Evolutionary conservation across 331 rosid genomes (phyloP).

Genomic region (Malus hybrid): DNA sequence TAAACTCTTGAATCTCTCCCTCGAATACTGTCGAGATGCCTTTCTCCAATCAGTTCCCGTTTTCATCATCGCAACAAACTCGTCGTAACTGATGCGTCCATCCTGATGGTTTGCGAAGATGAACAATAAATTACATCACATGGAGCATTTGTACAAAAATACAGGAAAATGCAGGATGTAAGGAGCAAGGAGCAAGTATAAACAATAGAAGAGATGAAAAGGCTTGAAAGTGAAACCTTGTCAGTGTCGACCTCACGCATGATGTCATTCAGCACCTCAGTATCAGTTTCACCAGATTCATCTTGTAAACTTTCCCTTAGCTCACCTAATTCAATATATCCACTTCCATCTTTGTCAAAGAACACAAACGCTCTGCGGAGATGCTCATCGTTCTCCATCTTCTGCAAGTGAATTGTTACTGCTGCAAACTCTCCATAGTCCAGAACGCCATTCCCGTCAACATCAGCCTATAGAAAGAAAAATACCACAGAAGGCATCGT

Average conservation of each 20-base stretch:
- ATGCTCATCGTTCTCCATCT: conserved; percentile 94
- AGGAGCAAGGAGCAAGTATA: not conserved
- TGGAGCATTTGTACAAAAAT: not conserved
- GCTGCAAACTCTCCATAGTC: conserved; percentile 99
- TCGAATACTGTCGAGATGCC: conserved; percentile 93
- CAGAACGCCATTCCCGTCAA: conserved; percentile 93
- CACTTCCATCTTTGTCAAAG: conserved; percentile 88
- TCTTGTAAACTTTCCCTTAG: conserved; percentile 64
- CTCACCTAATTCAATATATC: conserved; percentile 74
- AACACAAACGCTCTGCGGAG: conserved; percentile 75
- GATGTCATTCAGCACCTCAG: conserved; percentile 69
- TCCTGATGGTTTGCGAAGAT: conserved; percentile 39
- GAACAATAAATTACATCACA: not conserved
- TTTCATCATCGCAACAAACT: conserved; percentile 96
- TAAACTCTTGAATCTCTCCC: conserved; percentile 96
- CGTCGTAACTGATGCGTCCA: conserved; percentile 76
- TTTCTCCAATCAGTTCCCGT: conserved; percentile 99
- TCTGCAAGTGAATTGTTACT: conserved; percentile 93
- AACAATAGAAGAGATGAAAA: not conserved
- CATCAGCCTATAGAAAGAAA: conserved; percentile 64
- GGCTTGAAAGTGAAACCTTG: conserved; percentile 59
- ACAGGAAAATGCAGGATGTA: not conserved
- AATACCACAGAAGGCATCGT: not conserved
- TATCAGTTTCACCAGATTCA: conserved; percentile 66
- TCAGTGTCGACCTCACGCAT: conserved; percentile 97